Conservation (phyloP, 768 basidiomycete species). For the Kondoa malvinella region DNA sequence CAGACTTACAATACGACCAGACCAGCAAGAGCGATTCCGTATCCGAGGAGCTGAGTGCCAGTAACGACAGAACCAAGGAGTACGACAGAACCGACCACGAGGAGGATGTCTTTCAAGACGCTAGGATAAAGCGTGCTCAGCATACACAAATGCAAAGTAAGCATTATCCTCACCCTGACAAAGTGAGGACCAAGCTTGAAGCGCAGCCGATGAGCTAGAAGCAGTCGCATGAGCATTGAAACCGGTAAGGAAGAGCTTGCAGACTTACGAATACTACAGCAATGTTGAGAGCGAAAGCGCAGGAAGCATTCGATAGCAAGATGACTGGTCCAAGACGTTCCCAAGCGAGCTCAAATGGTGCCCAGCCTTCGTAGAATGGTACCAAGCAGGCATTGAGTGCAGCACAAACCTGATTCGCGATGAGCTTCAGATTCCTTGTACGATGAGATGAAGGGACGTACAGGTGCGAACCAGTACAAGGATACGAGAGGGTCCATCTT, state of each 20-base stretch:
- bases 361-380: constrained; percentile 81
- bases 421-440: neutral
- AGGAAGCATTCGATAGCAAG: constrained; percentile 57
- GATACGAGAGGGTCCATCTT: constrained; percentile 97
- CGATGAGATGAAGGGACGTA: constrained; percentile 9
- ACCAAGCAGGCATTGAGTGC: constrained; percentile 66
- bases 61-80: constrained; percentile 67
- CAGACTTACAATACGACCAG: too few relatives aligned
- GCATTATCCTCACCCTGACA: constrained; percentile 64
- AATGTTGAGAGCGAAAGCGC: constrained; percentile 26
- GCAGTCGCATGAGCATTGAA: too few relatives aligned
- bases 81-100: constrained; percentile 76
- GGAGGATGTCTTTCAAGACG: constrained; percentile 60
- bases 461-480: constrained; percentile 87
- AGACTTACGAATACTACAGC: too few relatives aligned
- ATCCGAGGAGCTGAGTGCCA: constrained; percentile 58
- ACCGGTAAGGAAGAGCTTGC: constrained; percentile 14
- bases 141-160: constrained; percentile 1
- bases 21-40: constrained; percentile 76
- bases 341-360: constrained; percentile 56
- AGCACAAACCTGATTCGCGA: constrained; percentile 48
- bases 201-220: constrained; percentile 29
- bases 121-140: neutral
- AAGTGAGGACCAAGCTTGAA: constrained; percentile 62
- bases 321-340: constrained; percentile 48